Evolutionary conservation across 345 rosid species (phyloP).

Genomic region (Gossypium ekmanianum): DNA sequence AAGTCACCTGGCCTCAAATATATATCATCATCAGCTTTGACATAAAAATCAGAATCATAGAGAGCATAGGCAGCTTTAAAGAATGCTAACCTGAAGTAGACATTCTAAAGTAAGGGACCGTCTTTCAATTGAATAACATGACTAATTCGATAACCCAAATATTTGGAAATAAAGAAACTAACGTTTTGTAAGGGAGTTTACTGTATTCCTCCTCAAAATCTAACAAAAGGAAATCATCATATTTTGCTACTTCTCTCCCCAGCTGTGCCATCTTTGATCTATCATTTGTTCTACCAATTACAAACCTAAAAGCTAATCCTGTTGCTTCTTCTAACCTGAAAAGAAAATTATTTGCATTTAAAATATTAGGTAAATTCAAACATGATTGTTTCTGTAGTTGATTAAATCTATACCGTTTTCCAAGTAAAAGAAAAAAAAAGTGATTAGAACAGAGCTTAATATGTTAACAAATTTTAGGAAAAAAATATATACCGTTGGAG

Average conservation of each 20-base stretch:
- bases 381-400: too few species aligned
- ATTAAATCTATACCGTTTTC: background rate
- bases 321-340: slow-evolving; percentile 84
- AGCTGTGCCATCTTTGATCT: slow-evolving; percentile 57
- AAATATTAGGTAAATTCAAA: too few species aligned
- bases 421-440: background rate
- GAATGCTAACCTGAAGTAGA: slow-evolving; percentile 62
- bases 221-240: slow-evolving; percentile 77
- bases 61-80: slow-evolving; percentile 84
- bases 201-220: slow-evolving; percentile 96
- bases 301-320: slow-evolving; percentile 75
- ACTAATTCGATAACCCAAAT: background rate
- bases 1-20: slow-evolving; percentile 80
- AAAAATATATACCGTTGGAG: slow-evolving; percentile 54
- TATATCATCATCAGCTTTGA: slow-evolving; percentile 94
- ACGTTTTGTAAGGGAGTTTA: slow-evolving; percentile 98
- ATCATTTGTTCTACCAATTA: slow-evolving; percentile 67
- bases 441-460: too few species aligned
- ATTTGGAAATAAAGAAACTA: slow-evolving; percentile 32
- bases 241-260: slow-evolving; percentile 61
- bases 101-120: slow-evolving; percentile 1
- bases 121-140: background rate
- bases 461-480: background rate
- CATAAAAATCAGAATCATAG: slow-evolving; percentile 80
- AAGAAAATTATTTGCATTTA: background rate